Evolutionary conservation across 805 yeast genomes (phyloP), one percentile per base, ranked within the genome.

Genomic region (Candida insectorum): DNA sequence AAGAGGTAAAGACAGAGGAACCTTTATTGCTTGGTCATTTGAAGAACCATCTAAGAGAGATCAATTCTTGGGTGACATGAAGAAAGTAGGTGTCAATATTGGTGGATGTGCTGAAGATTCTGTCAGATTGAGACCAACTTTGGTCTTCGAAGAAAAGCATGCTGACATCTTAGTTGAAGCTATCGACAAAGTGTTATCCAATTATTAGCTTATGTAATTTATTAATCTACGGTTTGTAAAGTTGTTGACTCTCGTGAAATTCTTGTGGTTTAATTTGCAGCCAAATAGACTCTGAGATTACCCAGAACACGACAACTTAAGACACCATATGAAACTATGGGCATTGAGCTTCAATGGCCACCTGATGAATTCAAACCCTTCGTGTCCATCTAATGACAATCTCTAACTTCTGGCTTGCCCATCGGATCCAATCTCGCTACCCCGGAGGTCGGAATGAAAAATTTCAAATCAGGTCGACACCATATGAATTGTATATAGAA

Each of bases 61-160:
- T 59, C 58, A 67, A 47, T 79, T 85, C 60, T 61, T 82, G 50
- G 47, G 45, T 41, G 77, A 72, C 43, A 69, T 81, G 73, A 80
- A 77, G 63, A 52, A 60, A 29, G 69, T 55, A 31, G 95, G 95
- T 59, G 71, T 83, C 42, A 85, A 85, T 60, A 73, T 83, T 53
- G 95, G 95, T 48, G 94, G 89, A 31, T 85, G 95, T 64, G 89
- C 91, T 34, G 84, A 75, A 35, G 73, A 68, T 42, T 75, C 89
- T 38, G 82, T 85, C 32, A 79, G 95, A 66, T 70, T 85, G 58
- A 77, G 95, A 66, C 95, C 95, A 41, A 73, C 85, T 28, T 65
- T 85, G 49, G 77, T 79, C 14, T 85, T 85, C 56, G 88, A 82
- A 67, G 75, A 80, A 64, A 79, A 79, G 62, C 94, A 85, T 52